Evolutionary conservation across 345 rosid species (phyloP), one percentile per base, ranked within the genome.

Genomic region (Raphanus sativus): DNA sequence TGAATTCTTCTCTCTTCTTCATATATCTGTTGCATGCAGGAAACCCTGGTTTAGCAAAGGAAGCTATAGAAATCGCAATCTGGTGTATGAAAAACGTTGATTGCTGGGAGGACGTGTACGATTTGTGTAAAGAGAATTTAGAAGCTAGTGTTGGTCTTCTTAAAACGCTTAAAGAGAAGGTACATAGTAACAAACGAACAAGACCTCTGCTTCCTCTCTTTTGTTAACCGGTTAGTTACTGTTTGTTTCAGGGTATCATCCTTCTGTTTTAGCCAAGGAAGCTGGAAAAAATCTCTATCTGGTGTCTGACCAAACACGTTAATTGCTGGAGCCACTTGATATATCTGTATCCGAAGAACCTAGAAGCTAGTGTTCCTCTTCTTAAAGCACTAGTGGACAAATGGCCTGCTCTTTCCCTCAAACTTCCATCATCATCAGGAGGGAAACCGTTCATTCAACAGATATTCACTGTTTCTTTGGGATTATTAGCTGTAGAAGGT

Each of bases 401-500:
- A 8, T 36, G 45, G 45, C 45, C 45, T 38, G 45, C 12, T 38
- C 45, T 38, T 38, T 38, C 45, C 12, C 45, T 8, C 45, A 38
- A 38, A 38, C 45, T 9, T 38, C 3, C 45, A 38, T 38, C 45
- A 38, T 38, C 90, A n/a, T n/a, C n/a, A n/a, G n/a, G n/a, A 69
- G 12, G 45, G 12, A 38, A 2, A 38, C 12, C 3, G 3, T 21
- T 54, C 26, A 8, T 8, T 16, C 82, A 70, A 74, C 89, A 87
- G 75, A 89, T 86, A 54, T 77, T 86, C 81, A 84, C 67, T 45
- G 84, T 86, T 65, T 71, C 89, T 30, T 3, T 87, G 73, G 83
- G 81, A n/a, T n/a, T n/a, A 80, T 85, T 84, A 3, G 91, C 89
- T 0, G 91, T 90, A 82, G 80, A 50, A 52, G 9, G 11, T n/a